Evolutionary conservation across 2,329 filamentous ascomycete genomes (phyloP).

Genomic region (Alternaria panax): DNA sequence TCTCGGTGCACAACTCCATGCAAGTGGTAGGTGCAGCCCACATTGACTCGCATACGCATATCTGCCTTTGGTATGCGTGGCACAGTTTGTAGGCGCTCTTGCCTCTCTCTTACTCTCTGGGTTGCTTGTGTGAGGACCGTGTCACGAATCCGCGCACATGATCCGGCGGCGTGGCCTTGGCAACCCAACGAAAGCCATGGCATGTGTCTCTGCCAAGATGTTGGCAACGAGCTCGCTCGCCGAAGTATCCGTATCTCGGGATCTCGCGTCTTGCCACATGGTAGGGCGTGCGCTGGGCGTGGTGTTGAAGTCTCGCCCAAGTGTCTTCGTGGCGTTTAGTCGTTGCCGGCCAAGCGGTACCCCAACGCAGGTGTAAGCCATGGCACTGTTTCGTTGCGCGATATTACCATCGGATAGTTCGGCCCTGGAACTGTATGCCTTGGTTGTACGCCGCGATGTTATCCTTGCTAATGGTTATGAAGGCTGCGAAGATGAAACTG

Average conservation of each 20-base stretch:
- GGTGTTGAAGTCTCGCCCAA: background rate
- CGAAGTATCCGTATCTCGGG: background rate
- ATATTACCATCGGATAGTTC: background rate
- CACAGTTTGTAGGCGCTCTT: background rate
- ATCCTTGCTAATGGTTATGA: background rate
- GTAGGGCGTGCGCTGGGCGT: background rate
- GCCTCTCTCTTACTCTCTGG: background rate
- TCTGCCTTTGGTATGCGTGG: background rate
- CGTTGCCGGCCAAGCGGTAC: background rate
- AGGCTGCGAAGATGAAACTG: conserved; percentile 3
- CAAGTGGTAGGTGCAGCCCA: background rate
- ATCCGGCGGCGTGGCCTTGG: conserved; percentile 6
- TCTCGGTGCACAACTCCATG: background rate
- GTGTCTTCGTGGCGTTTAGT: background rate
- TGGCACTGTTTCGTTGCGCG: background rate
- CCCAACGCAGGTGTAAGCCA: background rate
- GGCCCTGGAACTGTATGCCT: background rate
- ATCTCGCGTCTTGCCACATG: background rate
- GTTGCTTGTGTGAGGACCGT: background rate
- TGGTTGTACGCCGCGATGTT: background rate
- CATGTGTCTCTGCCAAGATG: conserved; percentile 4
- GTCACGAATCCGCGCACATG: background rate
- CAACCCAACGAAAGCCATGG: conserved; percentile 2
- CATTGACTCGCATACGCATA: background rate
- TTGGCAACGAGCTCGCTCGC: background rate